Conservation (phyloP, 108 stramenopile genomes). For the Fragilariopsis cylindrus region DNA sequence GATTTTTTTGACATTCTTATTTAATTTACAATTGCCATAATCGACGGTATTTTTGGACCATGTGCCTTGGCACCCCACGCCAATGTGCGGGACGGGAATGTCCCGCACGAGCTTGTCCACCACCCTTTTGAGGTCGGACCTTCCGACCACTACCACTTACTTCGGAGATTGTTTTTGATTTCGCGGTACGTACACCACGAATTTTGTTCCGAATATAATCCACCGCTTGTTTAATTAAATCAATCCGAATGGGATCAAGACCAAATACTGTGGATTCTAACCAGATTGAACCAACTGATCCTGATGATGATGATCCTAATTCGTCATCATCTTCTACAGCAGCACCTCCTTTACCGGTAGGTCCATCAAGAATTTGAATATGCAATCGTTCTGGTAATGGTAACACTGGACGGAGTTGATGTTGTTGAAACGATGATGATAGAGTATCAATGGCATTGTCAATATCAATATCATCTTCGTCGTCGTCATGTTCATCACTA, state of each 20-base stretch:
- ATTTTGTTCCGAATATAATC: slow-evolving; percentile 83
- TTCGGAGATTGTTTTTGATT: slow-evolving; percentile 83
- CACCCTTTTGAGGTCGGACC: slow-evolving; percentile 86
- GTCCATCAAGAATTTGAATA: slow-evolving; percentile 41
- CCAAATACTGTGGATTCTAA: slow-evolving; percentile 69
- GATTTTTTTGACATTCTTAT: slow-evolving; percentile 80
- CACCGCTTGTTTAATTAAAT: slow-evolving; percentile 73
- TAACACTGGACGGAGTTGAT: slow-evolving; percentile 33
- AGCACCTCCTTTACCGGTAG: slow-evolving; percentile 11
- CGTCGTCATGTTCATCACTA: slow-evolving; percentile 15
- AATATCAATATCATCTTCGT: slow-evolving; percentile 30
- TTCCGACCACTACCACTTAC: slow-evolving; percentile 85
- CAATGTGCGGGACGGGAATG: slow-evolving; percentile 90
- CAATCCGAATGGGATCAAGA: slow-evolving; percentile 66
- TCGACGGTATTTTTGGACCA: slow-evolving; percentile 79
- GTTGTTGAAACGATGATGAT: slow-evolving; percentile 21
- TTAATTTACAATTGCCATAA: slow-evolving; percentile 83
- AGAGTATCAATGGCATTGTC: slow-evolving; percentile 27
- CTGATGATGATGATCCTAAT: not conserved
- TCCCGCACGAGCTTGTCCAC: slow-evolving; percentile 83
- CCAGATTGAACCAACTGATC: slow-evolving; percentile 59
- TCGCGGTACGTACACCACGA: slow-evolving; percentile 73
- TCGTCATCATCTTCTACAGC: not conserved
- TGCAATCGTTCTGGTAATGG: slow-evolving; percentile 81
- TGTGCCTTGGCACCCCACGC: slow-evolving; percentile 95